Evolutionary conservation across 2,329 filamentous ascomycete genomes (phyloP).

Genomic region (Bisporella sp.): DNA sequence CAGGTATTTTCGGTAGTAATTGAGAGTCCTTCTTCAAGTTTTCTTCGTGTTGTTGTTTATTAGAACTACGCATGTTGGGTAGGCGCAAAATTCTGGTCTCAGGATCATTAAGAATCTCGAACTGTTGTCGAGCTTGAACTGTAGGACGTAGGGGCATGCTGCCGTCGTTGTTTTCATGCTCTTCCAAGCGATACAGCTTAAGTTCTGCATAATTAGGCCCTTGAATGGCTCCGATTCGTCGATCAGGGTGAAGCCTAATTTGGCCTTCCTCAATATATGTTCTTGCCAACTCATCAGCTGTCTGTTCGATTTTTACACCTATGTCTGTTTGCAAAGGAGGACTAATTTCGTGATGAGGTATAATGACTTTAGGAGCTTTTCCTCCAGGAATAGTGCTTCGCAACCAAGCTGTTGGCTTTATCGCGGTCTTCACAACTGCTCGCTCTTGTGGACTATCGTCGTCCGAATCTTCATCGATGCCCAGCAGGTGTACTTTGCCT

Average conservation of each 20-base stretch:
- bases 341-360: constrained; percentile 43
- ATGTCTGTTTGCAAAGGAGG: constrained; percentile 26
- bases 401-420: not conserved
- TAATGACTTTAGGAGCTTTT: constrained; percentile 37
- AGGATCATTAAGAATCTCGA: constrained; percentile 20
- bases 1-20: too few relatives aligned
- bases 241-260: constrained; percentile 37
- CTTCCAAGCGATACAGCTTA: constrained; percentile 39
- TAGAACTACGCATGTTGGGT: not conserved
- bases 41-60: not conserved
- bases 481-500: constrained; percentile 50
- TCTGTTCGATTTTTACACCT: constrained; percentile 3
- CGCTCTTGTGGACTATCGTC: not conserved
- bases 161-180: constrained; percentile 40
- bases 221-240: constrained; percentile 47
- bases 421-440: not conserved
- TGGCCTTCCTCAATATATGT: constrained; percentile 33
- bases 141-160: constrained; percentile 37
- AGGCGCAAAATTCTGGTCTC: not conserved
- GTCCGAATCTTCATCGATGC: constrained; percentile 31
- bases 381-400: not conserved
- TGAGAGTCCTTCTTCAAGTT: not conserved
- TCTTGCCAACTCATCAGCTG: constrained; percentile 4
- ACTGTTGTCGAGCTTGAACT: constrained; percentile 39
- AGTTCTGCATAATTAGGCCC: constrained; percentile 43